Evolutionary conservation across 1,139 yeast genomes (phyloP), one percentile per base, ranked within the genome.

Genomic region (Taiozyma onychis): DNA sequence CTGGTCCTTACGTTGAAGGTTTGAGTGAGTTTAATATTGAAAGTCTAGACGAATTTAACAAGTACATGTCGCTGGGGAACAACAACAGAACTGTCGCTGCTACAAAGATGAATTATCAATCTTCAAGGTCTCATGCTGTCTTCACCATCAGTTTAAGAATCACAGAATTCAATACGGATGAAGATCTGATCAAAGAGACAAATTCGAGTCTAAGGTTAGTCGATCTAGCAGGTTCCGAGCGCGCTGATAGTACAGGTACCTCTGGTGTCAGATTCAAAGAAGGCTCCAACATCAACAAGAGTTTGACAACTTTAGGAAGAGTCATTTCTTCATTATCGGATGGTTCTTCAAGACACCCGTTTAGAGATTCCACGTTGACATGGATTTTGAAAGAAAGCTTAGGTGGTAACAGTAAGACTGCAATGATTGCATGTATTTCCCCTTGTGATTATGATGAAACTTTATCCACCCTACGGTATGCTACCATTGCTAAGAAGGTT

Each of bases 191-290:
- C 0, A 82, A 77, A 57, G 77, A 81, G 42, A 68, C 73, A 58
- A 59, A 72, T 3, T 83, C 93, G 2, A 78, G 80, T 54, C 73
- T 87, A 41, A 76, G 88, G 53, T 71, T 87, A 34, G 93, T 87
- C 2, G 95, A 87, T 67, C 70, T 87, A 58, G 96, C 96, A 0
- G 96, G 96, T 0, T 83, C 91, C 0, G 96, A 87, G 62, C 71
- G 93, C 51, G 79, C 85, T 8, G 65, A 71, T 21, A 75, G 83
- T 21, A 80, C 88, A 0, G 87, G 87, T 28, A 76, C 85, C 1
- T 78, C 76, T 26, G 89, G 88, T 3, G 78, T 77, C 13, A 70
- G 95, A 47, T 73, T 85, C 49, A 77, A 81, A 56, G 96, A 88
- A 64, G 95, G 95, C 1, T 74, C 82, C 6, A 79, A 81, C 54